Conservation (phyloP, 1,284 basidiomycete species). For the Marasmius fiardii region DNA sequence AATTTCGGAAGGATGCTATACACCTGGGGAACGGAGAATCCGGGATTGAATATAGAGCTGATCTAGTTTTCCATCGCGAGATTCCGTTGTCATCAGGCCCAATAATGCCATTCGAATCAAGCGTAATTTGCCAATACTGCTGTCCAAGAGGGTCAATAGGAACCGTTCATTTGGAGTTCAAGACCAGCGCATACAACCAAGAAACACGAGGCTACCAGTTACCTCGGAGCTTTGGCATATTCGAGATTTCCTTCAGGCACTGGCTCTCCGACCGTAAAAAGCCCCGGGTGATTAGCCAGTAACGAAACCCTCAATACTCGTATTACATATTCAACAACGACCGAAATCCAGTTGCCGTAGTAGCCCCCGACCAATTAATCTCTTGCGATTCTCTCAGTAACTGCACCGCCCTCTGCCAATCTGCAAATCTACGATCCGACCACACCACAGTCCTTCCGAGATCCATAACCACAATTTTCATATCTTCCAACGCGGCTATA, state of each 20-base stretch:
- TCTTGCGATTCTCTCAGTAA: neutral
- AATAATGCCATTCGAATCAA: conserved; percentile 10
- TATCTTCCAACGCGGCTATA: conserved; percentile 28
- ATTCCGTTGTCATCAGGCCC: conserved; percentile 5
- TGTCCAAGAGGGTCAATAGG: neutral
- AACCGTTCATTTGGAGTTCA: neutral
- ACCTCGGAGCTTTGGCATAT: conserved; percentile 2
- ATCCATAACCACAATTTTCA: conserved; percentile 32
- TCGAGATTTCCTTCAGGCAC: neutral
- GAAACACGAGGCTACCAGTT: too few relatives aligned
- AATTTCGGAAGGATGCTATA: neutral
- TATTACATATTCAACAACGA: too few relatives aligned
- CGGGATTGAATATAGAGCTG: conserved; percentile 10
- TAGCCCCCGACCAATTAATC: neutral
- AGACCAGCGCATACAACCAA: neutral
- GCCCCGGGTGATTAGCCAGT: conserved; percentile 6
- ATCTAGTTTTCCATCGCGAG: conserved; percentile 5
- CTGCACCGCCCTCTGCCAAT: neutral
- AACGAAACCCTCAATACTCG: neutral
- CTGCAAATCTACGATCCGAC: neutral
- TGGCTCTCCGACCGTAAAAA: conserved; percentile 9
- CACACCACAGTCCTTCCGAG: neutral
- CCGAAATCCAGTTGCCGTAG: too few relatives aligned
- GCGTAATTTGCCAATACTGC: conserved; percentile 11
- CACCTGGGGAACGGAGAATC: conserved; percentile 7